phyloP scores from a whole-genome alignment of 306 rosid species.

The Gillenia trifoliata region DNA sequence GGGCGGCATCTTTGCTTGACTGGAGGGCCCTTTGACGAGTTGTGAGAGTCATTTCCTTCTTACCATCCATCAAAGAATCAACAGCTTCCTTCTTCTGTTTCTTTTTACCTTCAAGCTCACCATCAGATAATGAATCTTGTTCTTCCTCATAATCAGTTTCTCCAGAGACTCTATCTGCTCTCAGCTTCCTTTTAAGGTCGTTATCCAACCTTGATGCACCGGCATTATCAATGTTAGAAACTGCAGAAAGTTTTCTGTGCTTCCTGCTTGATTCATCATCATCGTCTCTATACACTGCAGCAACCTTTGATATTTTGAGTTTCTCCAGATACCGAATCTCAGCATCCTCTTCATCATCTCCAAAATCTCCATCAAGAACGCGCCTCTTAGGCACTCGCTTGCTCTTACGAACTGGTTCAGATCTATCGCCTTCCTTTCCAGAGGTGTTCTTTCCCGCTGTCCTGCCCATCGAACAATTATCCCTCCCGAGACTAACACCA shows the following conservation, averaged over 20 bases:
- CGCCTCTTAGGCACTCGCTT: constrained; percentile 77
- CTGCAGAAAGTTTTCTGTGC: constrained; percentile 72
- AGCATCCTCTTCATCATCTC: constrained; percentile 66
- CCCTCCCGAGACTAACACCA: constrained; percentile 66
- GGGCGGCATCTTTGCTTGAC: constrained; percentile 72
- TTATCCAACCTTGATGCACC: constrained; percentile 34
- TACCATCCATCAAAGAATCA: constrained; percentile 62
- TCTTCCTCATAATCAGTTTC: constrained; percentile 58
- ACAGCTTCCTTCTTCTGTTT: constrained; percentile 76
- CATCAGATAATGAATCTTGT: constrained; percentile 68
- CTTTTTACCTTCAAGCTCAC: constrained; percentile 60
- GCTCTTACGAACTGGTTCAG: constrained; percentile 77
- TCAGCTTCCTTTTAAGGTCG: constrained; percentile 39
- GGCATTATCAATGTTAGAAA: constrained; percentile 55
- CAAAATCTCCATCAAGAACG: constrained; percentile 59
- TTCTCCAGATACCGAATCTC: constrained; percentile 92
- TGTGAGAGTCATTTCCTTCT: constrained; percentile 74
- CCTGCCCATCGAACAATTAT: constrained; percentile 54
- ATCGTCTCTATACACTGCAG: constrained; percentile 52
- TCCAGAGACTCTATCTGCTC: constrained; percentile 28
- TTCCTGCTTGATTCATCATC: constrained; percentile 78
- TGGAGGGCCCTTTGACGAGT: constrained; percentile 90
- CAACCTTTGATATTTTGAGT: constrained; percentile 67
- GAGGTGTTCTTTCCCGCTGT: constrained; percentile 42
- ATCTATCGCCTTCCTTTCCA: constrained; percentile 50